Evolutionary conservation across 2,329 filamentous ascomycete species (phyloP).

Genomic region (Sporothrix brunneoviolacea): DNA sequence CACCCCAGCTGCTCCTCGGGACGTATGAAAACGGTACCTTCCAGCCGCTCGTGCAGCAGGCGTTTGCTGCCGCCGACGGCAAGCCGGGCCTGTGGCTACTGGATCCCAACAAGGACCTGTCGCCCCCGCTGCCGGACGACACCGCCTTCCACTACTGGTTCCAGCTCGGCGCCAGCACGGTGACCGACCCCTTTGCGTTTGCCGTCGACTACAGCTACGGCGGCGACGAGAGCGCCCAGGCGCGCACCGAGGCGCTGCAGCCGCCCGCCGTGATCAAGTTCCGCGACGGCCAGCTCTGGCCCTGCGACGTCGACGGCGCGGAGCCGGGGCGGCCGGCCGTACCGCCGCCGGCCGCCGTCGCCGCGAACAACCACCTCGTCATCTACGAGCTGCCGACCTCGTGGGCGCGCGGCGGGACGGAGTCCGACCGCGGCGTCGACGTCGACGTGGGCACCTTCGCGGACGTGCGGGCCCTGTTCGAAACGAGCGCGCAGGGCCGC

Average conservation of each 20-base stretch:
- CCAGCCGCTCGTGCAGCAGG: conserved; percentile 11
- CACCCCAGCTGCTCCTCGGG: conserved; percentile 19
- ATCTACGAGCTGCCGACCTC: conserved; percentile 23
- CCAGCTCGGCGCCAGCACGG: conserved; percentile 15
- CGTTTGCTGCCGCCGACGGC: conserved; percentile 36
- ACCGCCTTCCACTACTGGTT: conserved; percentile 21
- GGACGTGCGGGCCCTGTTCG: conserved; percentile 21
- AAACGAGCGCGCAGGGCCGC: conserved; percentile 5
- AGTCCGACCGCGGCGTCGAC: conserved; percentile 10
- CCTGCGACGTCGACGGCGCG: conserved; percentile 19
- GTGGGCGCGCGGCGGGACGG: conserved; percentile 18
- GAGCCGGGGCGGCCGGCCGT: conserved; percentile 7
- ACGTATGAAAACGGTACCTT: conserved; percentile 11
- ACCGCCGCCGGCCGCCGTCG: conserved; percentile 7
- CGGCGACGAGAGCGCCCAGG: not conserved
- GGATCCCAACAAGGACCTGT: conserved; percentile 20
- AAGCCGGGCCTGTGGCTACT: conserved; percentile 37
- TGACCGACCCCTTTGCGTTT: conserved; percentile 22
- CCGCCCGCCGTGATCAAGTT: conserved; percentile 20
- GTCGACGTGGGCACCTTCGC: conserved; percentile 20
- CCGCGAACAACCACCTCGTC: conserved; percentile 22
- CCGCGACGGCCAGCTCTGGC: conserved; percentile 16
- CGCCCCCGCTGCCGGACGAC: conserved; percentile 12
- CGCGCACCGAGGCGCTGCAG: conserved; percentile 16
- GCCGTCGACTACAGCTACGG: conserved; percentile 20